Evolutionary conservation across 2,329 filamentous ascomycete species (phyloP), one percentile per base, ranked within the genome.

Genomic region (Chrysoporthe cubensis): DNA sequence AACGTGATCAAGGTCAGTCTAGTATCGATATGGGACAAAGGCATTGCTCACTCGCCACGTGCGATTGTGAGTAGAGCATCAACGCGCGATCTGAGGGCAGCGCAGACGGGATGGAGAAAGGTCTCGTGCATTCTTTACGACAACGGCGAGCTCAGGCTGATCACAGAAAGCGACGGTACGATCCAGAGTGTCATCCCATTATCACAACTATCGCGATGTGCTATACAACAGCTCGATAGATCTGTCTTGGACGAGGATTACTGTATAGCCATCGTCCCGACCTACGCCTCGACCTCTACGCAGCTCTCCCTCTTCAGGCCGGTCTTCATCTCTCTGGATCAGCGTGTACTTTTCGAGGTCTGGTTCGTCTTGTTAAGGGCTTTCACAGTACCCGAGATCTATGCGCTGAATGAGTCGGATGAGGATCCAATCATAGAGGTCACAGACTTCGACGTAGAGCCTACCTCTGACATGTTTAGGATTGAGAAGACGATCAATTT

Each of bases 111-210:
- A 13, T 98, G 96, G 96, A 88, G 92, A 73, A 88, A 88, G 71
- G 93, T 98, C 4, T 97, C 94, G 42, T 97, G 94, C 78, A 96
- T 96, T 21, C 83, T 99, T 34, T 92, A 97, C 72, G 96, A 98
- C 76, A 97, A 97, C 73, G 96, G 96, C 67, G 93, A 96, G 75
- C 90, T 99, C 76, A 97, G 95, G 75, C 86, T 99, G 13, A 90
- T 96, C 78, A 91, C 91, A 1, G 95, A 97, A 74, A 90, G 91
- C 66, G 94, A 97, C 72, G 89, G 91, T 59, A 88, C 89, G 0
- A 84, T 96, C 9, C 84, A 98, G 18, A 91, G 92, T 40, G 88
- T 94, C 59, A 91, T 98, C 64, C 93, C 97, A 74, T 84, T 99
- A 5, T 92, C 93, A 14, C 93, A 97, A 74, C 84, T 99, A 8